Evolutionary conservation across 768 basidiomycete genomes (phyloP).

Genomic region (Dendrothele bispora): DNA sequence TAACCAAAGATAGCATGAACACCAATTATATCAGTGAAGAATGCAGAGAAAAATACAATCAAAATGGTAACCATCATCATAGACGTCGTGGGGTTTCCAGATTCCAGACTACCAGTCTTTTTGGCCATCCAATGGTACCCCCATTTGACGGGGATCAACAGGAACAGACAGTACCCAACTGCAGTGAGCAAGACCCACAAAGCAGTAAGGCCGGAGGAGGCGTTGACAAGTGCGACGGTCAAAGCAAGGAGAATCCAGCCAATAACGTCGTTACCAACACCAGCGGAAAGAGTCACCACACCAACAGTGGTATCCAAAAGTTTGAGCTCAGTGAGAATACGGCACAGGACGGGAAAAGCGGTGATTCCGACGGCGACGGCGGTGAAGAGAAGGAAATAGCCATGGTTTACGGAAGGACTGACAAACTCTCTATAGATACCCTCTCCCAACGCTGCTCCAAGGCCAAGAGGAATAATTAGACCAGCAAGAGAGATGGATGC

Average conservation of each 20-base stretch:
- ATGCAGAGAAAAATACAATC: slow-evolving; percentile 71
- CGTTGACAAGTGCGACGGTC: slow-evolving; percentile 82
- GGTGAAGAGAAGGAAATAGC: slow-evolving; percentile 83
- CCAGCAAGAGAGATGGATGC: slow-evolving; percentile 64
- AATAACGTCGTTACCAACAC: slow-evolving; percentile 74
- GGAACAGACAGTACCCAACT: slow-evolving; percentile 63
- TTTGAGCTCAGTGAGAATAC: slow-evolving; percentile 81
- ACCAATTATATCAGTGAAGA: slow-evolving; percentile 87
- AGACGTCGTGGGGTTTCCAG: slow-evolving; percentile 64
- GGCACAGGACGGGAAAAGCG: slow-evolving; percentile 80
- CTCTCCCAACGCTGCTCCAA: slow-evolving; percentile 74
- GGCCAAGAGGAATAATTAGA: slow-evolving; percentile 73
- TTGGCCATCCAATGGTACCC: slow-evolving; percentile 66
- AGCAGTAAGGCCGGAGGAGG: slow-evolving; percentile 69
- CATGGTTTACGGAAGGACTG: slow-evolving; percentile 56
- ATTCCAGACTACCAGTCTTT: slow-evolving; percentile 70
- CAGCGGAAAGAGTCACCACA: slow-evolving; percentile 77
- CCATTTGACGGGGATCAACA: slow-evolving; percentile 65
- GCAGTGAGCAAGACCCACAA: slow-evolving; percentile 77
- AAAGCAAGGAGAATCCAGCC: slow-evolving; percentile 86
- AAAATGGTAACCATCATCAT: slow-evolving; percentile 84
- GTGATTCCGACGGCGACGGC: slow-evolving; percentile 83
- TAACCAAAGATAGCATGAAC: slow-evolving; percentile 68
- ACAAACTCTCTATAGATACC: slow-evolving; percentile 75
- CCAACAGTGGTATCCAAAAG: slow-evolving; percentile 87